phyloP scores from a whole-genome alignment of 2,329 filamentous ascomycete genomes.

The Aspergillus sp. region DNA sequence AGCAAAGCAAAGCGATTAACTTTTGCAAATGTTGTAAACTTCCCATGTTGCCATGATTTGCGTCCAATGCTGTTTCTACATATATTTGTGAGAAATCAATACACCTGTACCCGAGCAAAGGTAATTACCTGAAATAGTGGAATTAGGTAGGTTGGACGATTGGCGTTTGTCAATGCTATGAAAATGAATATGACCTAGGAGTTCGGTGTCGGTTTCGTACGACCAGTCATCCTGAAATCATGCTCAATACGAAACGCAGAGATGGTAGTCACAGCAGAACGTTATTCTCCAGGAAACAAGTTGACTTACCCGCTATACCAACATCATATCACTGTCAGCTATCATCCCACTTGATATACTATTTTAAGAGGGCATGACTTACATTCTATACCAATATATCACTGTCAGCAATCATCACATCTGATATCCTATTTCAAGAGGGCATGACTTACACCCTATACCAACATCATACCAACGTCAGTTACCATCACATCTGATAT shows the following conservation, averaged over 20 bases:
- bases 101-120: neutral
- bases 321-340: too few species aligned
- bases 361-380: neutral
- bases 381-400: neutral
- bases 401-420: neutral
- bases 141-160: neutral
- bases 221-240: neutral
- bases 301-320: neutral
- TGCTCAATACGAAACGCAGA: neutral
- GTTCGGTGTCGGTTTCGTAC: neutral
- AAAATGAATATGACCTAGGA: neutral
- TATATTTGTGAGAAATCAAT: neutral
- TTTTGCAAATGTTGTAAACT: neutral
- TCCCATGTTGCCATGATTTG: neutral
- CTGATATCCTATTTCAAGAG: neutral
- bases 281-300: neutral
- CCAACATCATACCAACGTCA: neutral
- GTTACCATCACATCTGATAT: neutral
- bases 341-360: neutral
- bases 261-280: neutral
- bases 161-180: neutral
- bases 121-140: neutral
- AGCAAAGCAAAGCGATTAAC: neutral
- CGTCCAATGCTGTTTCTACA: neutral
- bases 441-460: neutral